Percentiles rank a stretch among this genome's conserved stretches.
phyloP scores from a whole-genome alignment of 352 stramenopile genomes.

The Pythium sp. region DNA sequence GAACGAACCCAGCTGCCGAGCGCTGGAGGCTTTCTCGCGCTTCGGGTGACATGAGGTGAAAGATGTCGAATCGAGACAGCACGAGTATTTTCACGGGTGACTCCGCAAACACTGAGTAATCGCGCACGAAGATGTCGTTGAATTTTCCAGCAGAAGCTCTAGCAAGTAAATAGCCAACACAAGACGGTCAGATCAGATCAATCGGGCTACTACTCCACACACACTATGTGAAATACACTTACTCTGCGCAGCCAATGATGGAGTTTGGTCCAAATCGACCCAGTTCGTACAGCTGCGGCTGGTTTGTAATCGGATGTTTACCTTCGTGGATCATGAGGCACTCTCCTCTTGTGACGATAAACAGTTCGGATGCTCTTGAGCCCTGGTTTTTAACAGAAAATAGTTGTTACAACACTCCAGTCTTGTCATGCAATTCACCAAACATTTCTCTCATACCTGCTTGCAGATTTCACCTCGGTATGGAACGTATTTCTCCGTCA shows the following conservation, averaged over 20 bases:
- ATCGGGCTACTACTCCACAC: background rate
- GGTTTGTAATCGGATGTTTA: slow-evolving; percentile 70
- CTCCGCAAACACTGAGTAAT: slow-evolving; percentile 75
- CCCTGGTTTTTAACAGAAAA: slow-evolving; percentile 24
- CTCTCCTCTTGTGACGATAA: slow-evolving; percentile 72
- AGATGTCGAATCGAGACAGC: slow-evolving; percentile 83
- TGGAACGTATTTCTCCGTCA: slow-evolving; percentile 80
- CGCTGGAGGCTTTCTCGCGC: slow-evolving; percentile 67
- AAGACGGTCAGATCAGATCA: background rate
- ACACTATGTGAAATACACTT: slow-evolving; percentile 17
- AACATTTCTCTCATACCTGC: slow-evolving; percentile 31
- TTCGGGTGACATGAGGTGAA: slow-evolving; percentile 73
- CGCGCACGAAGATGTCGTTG: slow-evolving; percentile 74
- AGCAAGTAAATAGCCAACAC: background rate
- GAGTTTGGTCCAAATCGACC: slow-evolving; percentile 73
- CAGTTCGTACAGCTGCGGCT: slow-evolving; percentile 58
- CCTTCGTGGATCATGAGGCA: slow-evolving; percentile 73
- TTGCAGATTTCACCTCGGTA: slow-evolving; percentile 75
- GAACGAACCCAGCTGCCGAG: slow-evolving; percentile 49
- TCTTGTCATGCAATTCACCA: background rate
- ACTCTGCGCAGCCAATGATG: slow-evolving; percentile 80
- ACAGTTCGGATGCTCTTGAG: slow-evolving; percentile 67
- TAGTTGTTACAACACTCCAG: background rate
- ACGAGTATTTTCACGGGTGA: slow-evolving; percentile 77
- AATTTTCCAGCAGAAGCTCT: slow-evolving; percentile 79